Percentiles rank a stretch among this genome's conserved stretches.
These are phyloP conservation scores for Auriscalpium vulgare DNA, from an alignment of 768 basidiomycete species.

Conservation along the genomic window DNA sequence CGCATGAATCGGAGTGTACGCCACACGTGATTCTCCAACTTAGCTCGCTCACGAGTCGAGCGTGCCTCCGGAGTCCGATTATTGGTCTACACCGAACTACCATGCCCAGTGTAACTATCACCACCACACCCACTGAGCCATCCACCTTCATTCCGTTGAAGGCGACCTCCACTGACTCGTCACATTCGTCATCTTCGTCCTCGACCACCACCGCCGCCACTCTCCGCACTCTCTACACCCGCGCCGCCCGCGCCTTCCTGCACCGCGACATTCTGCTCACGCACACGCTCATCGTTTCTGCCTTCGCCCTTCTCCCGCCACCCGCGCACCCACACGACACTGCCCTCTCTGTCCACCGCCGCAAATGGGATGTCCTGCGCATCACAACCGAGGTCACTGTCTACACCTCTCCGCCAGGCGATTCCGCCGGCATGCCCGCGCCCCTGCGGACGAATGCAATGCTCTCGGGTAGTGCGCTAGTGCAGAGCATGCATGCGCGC, in stretches of 20 bases:
- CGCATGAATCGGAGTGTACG: no score
- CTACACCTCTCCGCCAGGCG: slow-evolving; percentile 45
- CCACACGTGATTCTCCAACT: no score
- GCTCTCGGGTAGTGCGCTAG: slow-evolving; percentile 51
- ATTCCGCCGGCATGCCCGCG: slow-evolving; percentile 39
- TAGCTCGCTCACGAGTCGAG: no score
- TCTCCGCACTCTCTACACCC: slow-evolving; percentile 64
- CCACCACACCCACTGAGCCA: slow-evolving; percentile 3
- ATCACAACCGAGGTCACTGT: slow-evolving; percentile 76
- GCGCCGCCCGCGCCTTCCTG: slow-evolving; percentile 73
- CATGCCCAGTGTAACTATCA: slow-evolving; percentile 11
- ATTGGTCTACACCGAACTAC: neutral
- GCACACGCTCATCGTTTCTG: slow-evolving; percentile 55
- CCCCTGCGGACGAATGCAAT: slow-evolving; percentile 43
- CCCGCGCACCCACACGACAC: slow-evolving; percentile 30
- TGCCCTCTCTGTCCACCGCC: slow-evolving; percentile 38
- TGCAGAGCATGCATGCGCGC: slow-evolving; percentile 49
- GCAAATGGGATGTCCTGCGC: slow-evolving; percentile 84
- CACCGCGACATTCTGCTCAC: slow-evolving; percentile 65
- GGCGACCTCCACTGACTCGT: neutral
- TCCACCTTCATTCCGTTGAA: slow-evolving; percentile 5
- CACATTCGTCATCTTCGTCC: neutral
- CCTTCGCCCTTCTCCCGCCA: slow-evolving; percentile 48
- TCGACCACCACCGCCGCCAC: slow-evolving; percentile 34
- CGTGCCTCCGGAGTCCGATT: no score